These are phyloP conservation scores for Ceratobasidium sp. DNA, from an alignment of 1,284 basidiomycete genomes.

Conservation along the genomic window DNA sequence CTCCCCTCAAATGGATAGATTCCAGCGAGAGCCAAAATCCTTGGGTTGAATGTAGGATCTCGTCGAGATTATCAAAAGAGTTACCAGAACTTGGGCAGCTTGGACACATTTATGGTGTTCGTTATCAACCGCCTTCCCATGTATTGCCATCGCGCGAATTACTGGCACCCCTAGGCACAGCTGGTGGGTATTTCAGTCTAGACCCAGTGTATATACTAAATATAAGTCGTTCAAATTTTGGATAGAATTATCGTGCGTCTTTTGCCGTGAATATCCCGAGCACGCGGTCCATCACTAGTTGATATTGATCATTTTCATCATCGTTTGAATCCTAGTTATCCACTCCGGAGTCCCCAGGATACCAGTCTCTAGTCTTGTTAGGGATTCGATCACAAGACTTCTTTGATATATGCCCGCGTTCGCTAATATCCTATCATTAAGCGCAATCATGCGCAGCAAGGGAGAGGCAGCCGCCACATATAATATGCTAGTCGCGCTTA, in stretches of 20 bases:
- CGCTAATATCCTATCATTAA: constrained; percentile 6
- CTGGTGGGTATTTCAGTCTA: neutral
- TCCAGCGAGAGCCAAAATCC: neutral
- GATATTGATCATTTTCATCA: constrained; percentile 16
- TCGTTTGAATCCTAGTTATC: neutral
- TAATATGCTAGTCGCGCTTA: constrained; percentile 4
- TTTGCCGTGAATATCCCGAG: constrained; percentile 5
- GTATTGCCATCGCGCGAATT: neutral
- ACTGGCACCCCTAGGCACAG: neutral
- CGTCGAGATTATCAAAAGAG: neutral
- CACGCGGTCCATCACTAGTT: constrained; percentile 13
- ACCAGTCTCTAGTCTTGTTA: neutral
- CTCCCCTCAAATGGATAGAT: neutral
- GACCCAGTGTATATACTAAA: constrained; percentile 16
- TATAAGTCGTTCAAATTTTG: neutral
- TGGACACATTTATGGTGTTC: neutral
- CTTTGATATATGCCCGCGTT: constrained; percentile 3
- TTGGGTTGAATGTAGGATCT: neutral
- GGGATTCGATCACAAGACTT: neutral
- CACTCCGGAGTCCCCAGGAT: neutral
- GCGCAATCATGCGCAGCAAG: neutral
- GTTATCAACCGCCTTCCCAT: neutral
- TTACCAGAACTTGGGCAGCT: constrained; percentile 15
- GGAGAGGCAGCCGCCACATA: constrained; percentile 4
- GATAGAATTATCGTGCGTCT: neutral